A percentile compares a stretch with the other conserved stretches of the same genome.
phyloP scores from a whole-genome alignment of 1,139 yeast genomes.

The Geotrichum australiense region DNA sequence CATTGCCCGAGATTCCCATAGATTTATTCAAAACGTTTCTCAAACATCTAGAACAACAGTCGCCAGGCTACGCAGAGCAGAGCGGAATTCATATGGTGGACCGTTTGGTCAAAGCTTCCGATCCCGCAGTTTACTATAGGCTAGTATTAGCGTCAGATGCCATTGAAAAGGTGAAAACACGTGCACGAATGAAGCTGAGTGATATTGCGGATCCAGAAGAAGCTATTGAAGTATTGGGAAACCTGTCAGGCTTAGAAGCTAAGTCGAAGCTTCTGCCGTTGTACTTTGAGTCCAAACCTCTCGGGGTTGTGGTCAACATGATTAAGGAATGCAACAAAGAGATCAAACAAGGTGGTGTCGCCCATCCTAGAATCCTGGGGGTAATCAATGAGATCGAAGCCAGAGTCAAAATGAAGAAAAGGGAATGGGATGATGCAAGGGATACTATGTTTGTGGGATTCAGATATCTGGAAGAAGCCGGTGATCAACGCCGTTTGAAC shows the following conservation, averaged over 20 bases:
- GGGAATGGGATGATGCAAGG: constrained; percentile 56
- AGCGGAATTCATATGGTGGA: constrained; percentile 52
- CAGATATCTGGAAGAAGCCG: constrained; percentile 74
- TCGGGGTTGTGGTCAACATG: neutral
- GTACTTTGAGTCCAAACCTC: constrained; percentile 1
- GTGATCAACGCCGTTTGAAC: constrained; percentile 47
- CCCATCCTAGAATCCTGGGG: constrained; percentile 65
- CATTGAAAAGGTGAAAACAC: neutral
- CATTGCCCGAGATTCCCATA: neutral
- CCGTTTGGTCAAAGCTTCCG: constrained; percentile 30
- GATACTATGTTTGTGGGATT: constrained; percentile 65
- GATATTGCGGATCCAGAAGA: constrained; percentile 1
- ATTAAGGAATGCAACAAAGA: neutral
- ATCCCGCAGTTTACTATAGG: neutral
- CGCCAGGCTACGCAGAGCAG: constrained; percentile 50
- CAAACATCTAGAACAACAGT: constrained; percentile 30
- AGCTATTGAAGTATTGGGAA: neutral
- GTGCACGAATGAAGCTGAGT: neutral
- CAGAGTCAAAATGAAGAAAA: constrained; percentile 53
- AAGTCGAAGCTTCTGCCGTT: constrained; percentile 1
- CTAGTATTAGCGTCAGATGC: neutral
- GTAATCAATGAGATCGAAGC: constrained; percentile 72
- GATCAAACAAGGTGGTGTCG: constrained; percentile 1
- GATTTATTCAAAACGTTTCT: constrained; percentile 31
- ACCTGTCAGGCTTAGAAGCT: constrained; percentile 4